Base-by-base conservation (phyloP, 768 basidiomycete genomes). In the Guyanaporus albipodus region DNA sequence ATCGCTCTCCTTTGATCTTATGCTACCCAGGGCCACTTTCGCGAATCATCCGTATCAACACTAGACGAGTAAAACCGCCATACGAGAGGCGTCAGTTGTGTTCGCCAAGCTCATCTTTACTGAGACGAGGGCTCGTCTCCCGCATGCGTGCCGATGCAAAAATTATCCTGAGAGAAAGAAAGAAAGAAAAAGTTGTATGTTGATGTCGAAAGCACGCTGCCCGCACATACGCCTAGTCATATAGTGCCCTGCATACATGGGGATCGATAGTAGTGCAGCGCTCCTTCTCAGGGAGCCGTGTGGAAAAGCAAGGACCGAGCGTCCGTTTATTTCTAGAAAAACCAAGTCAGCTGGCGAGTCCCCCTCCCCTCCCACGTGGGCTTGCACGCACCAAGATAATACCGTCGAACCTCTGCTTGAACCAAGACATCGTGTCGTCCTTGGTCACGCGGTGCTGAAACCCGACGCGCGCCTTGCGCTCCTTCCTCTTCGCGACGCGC, bases 321-420 rank as follows among this genome's bases (percentile, higher is more conserved):
- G 35, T 22, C 52, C 56, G 32, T 56, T 62, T 48, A 64, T 64
- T 64, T 64, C 62, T 64, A 41, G 24, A 18, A 32, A 34, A 26
- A 12, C 12, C 28, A 17, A 7, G 1, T 2, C 15, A 1, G 22
- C 53, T 22, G 52, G 38, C 46, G 35, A 27, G 4, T 36, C 18
- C 35, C n/a, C 3, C 7, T 9, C n/a, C 6, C 4, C 9, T 1
- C 33, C 18, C 10, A 38, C n/a, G 28, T 11, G 4, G 1, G n/a
- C 6, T 14, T 28, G 0, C 73, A 74, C 86, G 56, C 63, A 91
- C 89, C 69, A 91, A 72, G 74, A 97, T 93, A 70, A 95, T 93
- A 75, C 92, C 93, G 69, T 97, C 93, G 79, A 95, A 97, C 62
- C 94, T 80, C 74, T 93, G 90, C 83, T 97, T 98, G 91, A 94